These are phyloP conservation scores for Brassica balearica DNA, from an alignment of 441 rosid species.

Conservation along the genomic window DNA sequence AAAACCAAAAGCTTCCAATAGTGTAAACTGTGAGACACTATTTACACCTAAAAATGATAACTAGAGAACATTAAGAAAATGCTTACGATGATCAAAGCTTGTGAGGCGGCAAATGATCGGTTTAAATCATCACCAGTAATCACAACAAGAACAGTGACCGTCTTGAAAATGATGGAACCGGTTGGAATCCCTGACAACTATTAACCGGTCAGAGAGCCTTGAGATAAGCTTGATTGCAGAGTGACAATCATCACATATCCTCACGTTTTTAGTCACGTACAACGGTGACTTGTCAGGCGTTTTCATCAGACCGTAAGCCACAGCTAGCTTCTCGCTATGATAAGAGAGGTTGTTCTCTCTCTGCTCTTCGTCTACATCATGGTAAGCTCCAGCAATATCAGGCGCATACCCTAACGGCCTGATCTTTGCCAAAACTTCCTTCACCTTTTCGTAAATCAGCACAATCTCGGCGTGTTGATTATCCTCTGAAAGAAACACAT, in stretches of 20 bases:
- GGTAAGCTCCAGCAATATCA: constrained; percentile 60
- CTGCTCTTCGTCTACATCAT: constrained; percentile 88
- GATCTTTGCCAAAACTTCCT: constrained; percentile 63
- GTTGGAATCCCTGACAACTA: constrained; percentile 79
- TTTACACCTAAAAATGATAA: constrained; percentile 16
- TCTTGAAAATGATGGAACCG: constrained; percentile 79
- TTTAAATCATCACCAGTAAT: constrained; percentile 65
- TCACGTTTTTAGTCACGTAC: constrained; percentile 70
- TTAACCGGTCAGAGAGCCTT: constrained; percentile 54
- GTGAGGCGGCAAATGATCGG: constrained; percentile 7
- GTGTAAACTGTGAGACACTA: constrained; percentile 17
- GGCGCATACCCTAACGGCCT: constrained; percentile 75
- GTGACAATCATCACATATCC: constrained; percentile 94
- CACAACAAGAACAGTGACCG: constrained; percentile 76
- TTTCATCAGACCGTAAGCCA: constrained; percentile 78
- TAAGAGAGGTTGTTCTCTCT: constrained; percentile 69
- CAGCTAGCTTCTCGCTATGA: constrained; percentile 91
- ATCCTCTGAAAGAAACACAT: constrained; percentile 73
- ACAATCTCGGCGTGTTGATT: constrained; percentile 61
- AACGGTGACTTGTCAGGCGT: constrained; percentile 63
- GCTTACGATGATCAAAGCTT: not conserved
- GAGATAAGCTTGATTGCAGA: constrained; percentile 80
- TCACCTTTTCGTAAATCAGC: constrained; percentile 60
- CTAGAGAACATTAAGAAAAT: not conserved
- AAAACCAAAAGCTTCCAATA: constrained; percentile 4